A percentile compares a stretch with the other conserved stretches of the same genome.
These are phyloP conservation scores for Didymella exigua DNA, from an alignment of 2,329 filamentous ascomycete genomes.

Conservation along the genomic window DNA sequence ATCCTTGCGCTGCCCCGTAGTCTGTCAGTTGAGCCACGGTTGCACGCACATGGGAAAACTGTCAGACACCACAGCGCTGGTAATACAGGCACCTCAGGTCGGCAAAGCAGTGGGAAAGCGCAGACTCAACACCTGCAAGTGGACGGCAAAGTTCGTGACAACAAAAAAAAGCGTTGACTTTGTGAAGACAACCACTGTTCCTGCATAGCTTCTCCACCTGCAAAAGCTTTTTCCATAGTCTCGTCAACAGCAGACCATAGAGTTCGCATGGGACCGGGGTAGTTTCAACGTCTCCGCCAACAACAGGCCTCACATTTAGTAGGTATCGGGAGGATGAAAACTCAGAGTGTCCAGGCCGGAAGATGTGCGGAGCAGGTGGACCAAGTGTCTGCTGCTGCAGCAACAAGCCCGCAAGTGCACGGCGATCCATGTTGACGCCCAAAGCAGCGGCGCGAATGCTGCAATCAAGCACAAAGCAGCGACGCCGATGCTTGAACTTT, in stretches of 20 bases:
- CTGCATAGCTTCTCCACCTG: constrained; percentile 32
- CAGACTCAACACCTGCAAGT: constrained; percentile 8
- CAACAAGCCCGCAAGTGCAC: constrained; percentile 17
- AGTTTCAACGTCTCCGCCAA: constrained; percentile 31
- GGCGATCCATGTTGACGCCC: constrained; percentile 15
- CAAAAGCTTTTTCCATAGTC: constrained; percentile 19
- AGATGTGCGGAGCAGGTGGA: constrained; percentile 12
- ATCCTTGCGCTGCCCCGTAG: constrained; percentile 28
- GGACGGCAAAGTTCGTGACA: constrained; percentile 6
- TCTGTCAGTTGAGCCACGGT: constrained; percentile 35
- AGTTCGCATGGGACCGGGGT: constrained; percentile 16
- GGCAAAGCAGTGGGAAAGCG: constrained; percentile 12
- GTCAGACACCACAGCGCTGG: constrained; percentile 26
- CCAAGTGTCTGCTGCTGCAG: constrained; percentile 18
- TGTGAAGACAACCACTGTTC: constrained; percentile 25
- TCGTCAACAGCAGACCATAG: constrained; percentile 12
- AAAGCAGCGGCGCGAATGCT: constrained; percentile 25
- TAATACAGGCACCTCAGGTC: constrained; percentile 23
- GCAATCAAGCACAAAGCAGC: constrained; percentile 23
- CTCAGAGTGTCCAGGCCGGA: constrained; percentile 22
- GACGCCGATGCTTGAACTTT: constrained; percentile 19
- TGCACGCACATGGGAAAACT: constrained; percentile 27
- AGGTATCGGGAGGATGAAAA: constrained; percentile 26
- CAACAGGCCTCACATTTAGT: constrained; percentile 21
- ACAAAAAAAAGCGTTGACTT: constrained; percentile 3